phyloP scores from a whole-genome alignment of 2,329 filamentous ascomycete species.

The Pseudocercospora fijiensis region DNA sequence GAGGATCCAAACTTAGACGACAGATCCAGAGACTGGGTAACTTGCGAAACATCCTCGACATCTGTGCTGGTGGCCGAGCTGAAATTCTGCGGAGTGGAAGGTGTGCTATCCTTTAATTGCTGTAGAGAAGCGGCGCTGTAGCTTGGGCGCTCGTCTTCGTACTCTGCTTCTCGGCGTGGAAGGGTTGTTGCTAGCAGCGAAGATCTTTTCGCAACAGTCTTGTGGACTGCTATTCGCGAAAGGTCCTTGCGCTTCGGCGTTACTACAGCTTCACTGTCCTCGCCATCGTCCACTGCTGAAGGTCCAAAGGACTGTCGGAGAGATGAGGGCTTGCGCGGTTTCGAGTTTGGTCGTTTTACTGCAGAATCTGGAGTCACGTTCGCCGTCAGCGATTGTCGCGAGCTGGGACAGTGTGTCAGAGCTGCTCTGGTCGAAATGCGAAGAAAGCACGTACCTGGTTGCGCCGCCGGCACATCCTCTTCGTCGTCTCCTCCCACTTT shows the following conservation, averaged over 20 bases:
- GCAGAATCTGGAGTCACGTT: conserved; percentile 44
- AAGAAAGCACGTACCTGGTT: conserved; percentile 26
- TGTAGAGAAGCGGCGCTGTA: conserved; percentile 87
- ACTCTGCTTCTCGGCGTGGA: conserved; percentile 50
- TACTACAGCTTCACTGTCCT: conserved; percentile 53
- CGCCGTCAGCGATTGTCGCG: conserved; percentile 43
- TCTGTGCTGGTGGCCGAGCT: conserved; percentile 33
- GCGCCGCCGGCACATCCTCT: conserved; percentile 42
- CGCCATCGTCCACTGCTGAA: conserved; percentile 54
- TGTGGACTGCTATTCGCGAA: conserved; percentile 64
- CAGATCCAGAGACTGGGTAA: conserved; percentile 46
- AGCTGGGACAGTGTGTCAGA: conserved; percentile 29
- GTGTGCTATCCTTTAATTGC: conserved; percentile 81
- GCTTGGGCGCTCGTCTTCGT: conserved; percentile 67
- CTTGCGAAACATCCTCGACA: conserved; percentile 50
- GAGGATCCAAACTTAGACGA: conserved; percentile 57
- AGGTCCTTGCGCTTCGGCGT: conserved; percentile 64
- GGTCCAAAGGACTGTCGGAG: conserved; percentile 76
- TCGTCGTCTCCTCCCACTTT: conserved; percentile 74
- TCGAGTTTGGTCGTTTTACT: conserved; percentile 55
- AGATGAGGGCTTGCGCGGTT: conserved; percentile 68
- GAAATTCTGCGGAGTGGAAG: conserved; percentile 71
- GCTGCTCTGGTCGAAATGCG: not conserved
- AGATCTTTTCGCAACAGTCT: conserved; percentile 60
- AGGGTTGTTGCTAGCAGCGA: conserved; percentile 51